These are phyloP conservation scores for Pythium aphanidermatum DNA, from an alignment of 352 stramenopile genomes.

Conservation along the genomic window DNA sequence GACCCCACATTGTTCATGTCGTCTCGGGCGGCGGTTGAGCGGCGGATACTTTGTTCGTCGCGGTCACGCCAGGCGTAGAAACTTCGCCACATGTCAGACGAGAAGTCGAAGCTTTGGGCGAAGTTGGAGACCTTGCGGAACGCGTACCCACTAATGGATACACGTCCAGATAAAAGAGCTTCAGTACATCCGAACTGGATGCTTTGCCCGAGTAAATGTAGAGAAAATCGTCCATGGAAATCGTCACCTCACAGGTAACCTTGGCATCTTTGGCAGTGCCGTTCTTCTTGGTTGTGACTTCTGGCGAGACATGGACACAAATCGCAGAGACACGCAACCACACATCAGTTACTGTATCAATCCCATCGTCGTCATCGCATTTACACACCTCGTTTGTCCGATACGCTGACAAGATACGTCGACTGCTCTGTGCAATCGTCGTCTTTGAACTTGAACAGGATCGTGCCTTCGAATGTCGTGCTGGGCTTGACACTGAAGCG, in stretches of 20 bases:
- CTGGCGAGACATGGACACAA: constrained; percentile 12
- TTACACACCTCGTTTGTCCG: constrained; percentile 28
- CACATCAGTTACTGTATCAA: not conserved
- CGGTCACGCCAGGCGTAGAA: constrained; percentile 65
- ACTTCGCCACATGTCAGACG: constrained; percentile 66
- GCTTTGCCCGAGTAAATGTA: constrained; percentile 85
- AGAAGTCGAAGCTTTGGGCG: constrained; percentile 83
- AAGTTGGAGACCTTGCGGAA: constrained; percentile 80
- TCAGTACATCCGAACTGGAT: constrained; percentile 61
- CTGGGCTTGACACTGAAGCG: constrained; percentile 74
- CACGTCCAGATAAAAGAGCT: constrained; percentile 76
- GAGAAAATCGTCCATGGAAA: constrained; percentile 84
- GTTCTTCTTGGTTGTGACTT: constrained; percentile 59
- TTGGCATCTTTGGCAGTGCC: constrained; percentile 26
- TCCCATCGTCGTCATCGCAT: not conserved
- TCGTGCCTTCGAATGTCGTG: constrained; percentile 67
- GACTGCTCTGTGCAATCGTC: constrained; percentile 31
- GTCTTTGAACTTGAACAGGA: constrained; percentile 81
- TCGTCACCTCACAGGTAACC: constrained; percentile 70
- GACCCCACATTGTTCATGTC: constrained; percentile 44
- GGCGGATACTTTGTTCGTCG: constrained; percentile 26
- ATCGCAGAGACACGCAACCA: constrained; percentile 2
- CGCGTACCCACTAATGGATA: constrained; percentile 75
- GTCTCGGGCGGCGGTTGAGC: constrained; percentile 28
- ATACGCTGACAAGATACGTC: constrained; percentile 66